These are phyloP conservation scores for Protomyces gravidus DNA, from an alignment of 1,139 yeast genomes.

Conservation along the genomic window DNA sequence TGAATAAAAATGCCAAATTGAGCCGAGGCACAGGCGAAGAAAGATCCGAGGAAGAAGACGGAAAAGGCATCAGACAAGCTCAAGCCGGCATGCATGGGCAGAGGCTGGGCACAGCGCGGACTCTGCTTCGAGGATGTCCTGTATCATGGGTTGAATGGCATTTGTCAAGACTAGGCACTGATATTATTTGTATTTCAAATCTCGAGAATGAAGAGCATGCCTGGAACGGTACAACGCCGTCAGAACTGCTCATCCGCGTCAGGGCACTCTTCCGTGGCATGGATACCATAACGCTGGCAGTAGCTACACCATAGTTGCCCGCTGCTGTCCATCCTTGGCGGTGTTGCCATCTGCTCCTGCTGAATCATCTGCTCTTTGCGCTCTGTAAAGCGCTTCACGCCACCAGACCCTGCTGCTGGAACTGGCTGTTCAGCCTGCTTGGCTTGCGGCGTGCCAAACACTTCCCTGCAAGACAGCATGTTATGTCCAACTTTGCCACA, in stretches of 20 bases:
- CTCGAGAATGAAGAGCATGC: background rate
- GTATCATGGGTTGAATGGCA: no score
- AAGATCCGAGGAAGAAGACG: background rate
- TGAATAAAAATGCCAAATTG: background rate
- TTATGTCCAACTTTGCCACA: slow-evolving; percentile 21
- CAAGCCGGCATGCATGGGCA: no score
- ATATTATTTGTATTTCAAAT: background rate
- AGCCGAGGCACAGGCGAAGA: background rate
- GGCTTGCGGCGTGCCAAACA: slow-evolving; percentile 11
- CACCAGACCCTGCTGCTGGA: no score
- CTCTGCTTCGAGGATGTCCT: no score
- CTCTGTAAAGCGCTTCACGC: no score
- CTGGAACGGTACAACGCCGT: background rate
- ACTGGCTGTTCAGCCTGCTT: no score
- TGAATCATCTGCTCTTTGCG: no score
- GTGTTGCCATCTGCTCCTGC: background rate
- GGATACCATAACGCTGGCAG: background rate
- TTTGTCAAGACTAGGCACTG: no score
- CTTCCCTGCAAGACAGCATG: slow-evolving; percentile 13
- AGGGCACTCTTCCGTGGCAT: background rate
- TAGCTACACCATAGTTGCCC: background rate
- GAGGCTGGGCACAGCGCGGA: no score
- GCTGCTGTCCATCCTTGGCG: background rate
- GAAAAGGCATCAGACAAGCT: no score
- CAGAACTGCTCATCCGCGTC: background rate